Base-by-base conservation (phyloP, 2,329 filamentous ascomycete species). In the Aspergillus pseudonomiae region DNA sequence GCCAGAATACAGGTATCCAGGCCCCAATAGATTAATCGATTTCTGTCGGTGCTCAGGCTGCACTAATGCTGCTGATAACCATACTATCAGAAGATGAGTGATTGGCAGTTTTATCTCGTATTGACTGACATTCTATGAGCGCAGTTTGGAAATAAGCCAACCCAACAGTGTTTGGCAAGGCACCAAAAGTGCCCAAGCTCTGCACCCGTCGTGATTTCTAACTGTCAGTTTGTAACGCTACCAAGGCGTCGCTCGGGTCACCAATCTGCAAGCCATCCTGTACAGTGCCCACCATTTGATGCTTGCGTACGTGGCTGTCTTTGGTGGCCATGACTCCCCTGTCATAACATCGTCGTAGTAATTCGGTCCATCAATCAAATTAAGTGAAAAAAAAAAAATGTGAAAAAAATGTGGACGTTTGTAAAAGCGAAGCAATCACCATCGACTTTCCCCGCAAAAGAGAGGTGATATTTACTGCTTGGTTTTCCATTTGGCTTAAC, bases 401-500 rank as follows among this genome's bases (percentile, higher is more conserved):
- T n/a, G 1, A 16, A 48, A 45, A 24, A 36, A 46, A n/a, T 10
- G 16, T 34, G 21, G 57, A 59, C 4, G 43, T 14, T 12, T 28
- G 36, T 26, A 6, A 50, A 50, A 59, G 19, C 10, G 28, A 32
- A 48, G 32, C 24, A 59, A 12, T 28, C 55, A 45, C 16, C 19
- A 28, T 60, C 57, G 56, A 50, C 39, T 66, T 69, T 62, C 67
- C 68, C 68, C 69, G 67, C 69, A 70, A 60, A 60, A 60, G 61
- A 67, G 63, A 45, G 62, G 48, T 43, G 58, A 36, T 21, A 43
- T 53, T 58, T 54, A 57, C 45, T 55, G 36, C 34, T 39, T 45
- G 7, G 14, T 39, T 5, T 53, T 57, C 39, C 48, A 55, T 63
- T 53, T 50, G 58, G 34, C 34, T 52, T 16, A 14, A 26, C 58